A percentile compares a stretch with the other conserved stretches of the same genome.
Conservation (phyloP, 192 early-diverging fungal genomes). For the Linderina pennispora region DNA sequence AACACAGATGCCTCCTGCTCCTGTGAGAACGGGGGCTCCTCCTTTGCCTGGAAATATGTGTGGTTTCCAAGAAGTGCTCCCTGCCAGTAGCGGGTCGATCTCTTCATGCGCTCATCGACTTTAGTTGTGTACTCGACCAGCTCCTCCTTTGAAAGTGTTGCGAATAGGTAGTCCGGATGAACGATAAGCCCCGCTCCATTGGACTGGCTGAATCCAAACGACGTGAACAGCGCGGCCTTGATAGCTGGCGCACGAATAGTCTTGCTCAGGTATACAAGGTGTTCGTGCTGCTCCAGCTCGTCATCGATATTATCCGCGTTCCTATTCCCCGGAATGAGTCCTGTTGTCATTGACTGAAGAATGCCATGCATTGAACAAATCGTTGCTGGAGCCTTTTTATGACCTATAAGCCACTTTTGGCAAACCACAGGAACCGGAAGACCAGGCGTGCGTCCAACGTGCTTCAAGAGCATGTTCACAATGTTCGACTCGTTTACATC, state of each 20-base stretch:
- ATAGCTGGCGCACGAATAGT: conserved; percentile 80
- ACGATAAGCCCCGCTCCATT: conserved; percentile 77
- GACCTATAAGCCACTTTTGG: background rate
- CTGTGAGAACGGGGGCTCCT: conserved; percentile 70
- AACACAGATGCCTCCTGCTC: conserved; percentile 68
- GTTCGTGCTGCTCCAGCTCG: conserved; percentile 63
- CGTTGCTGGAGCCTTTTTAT: background rate
- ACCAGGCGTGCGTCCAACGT: background rate
- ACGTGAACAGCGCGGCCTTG: conserved; percentile 81
- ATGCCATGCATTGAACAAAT: background rate
- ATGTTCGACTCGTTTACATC: background rate
- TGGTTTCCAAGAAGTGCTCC: conserved; percentile 70
- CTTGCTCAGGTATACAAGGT: conserved; percentile 75
- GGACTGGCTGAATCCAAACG: conserved; percentile 86
- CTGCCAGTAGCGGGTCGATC: conserved; percentile 45
- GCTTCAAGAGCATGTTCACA: background rate
- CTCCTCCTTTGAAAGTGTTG: conserved; percentile 58
- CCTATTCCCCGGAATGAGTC: background rate
- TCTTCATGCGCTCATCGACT: conserved; percentile 54
- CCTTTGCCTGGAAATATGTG: conserved; percentile 75
- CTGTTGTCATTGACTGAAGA: background rate
- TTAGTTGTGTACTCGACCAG: conserved; percentile 61
- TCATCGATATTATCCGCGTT: conserved; percentile 12
- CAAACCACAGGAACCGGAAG: background rate
- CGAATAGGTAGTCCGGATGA: conserved; percentile 79